phyloP scores from a whole-genome alignment of 1,139 yeast species.

The Tardiomyces blankii region DNA sequence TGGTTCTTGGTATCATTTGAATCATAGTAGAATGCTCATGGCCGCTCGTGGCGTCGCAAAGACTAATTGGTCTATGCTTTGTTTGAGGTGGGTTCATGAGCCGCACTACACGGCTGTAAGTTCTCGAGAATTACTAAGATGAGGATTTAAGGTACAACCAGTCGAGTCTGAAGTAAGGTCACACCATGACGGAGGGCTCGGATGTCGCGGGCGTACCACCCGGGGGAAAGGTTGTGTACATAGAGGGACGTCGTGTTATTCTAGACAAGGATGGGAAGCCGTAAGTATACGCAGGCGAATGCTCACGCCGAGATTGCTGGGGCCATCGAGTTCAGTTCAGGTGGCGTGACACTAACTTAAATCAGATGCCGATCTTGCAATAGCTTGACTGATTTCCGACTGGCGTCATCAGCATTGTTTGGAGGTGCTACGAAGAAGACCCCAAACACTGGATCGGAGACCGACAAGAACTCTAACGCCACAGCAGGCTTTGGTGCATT shows the following conservation, averaged over 20 bases:
- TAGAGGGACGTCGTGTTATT: slow-evolving; percentile 53
- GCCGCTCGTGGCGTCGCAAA: too few relatives aligned
- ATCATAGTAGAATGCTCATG: too few relatives aligned
- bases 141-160: too few relatives aligned
- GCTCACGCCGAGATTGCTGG: too few relatives aligned
- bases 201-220: neutral
- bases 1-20: too few relatives aligned
- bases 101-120: too few relatives aligned
- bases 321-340: too few relatives aligned
- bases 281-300: slow-evolving; percentile 33
- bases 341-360: neutral
- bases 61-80: too few relatives aligned
- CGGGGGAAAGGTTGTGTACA: neutral
- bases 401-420: slow-evolving; percentile 33
- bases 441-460: slow-evolving; percentile 1
- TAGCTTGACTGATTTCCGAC: slow-evolving; percentile 61
- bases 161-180: too few relatives aligned
- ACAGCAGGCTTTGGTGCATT: slow-evolving; percentile 1
- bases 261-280: slow-evolving; percentile 88
- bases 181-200: too few relatives aligned
- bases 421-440: slow-evolving; percentile 14
- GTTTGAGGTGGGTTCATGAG: too few relatives aligned
- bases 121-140: too few relatives aligned
- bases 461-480: neutral
- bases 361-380: slow-evolving; percentile 75